These are phyloP conservation scores for Naganishia sp. DNA, from an alignment of 1,284 basidiomycete species.

Conservation along the genomic window DNA sequence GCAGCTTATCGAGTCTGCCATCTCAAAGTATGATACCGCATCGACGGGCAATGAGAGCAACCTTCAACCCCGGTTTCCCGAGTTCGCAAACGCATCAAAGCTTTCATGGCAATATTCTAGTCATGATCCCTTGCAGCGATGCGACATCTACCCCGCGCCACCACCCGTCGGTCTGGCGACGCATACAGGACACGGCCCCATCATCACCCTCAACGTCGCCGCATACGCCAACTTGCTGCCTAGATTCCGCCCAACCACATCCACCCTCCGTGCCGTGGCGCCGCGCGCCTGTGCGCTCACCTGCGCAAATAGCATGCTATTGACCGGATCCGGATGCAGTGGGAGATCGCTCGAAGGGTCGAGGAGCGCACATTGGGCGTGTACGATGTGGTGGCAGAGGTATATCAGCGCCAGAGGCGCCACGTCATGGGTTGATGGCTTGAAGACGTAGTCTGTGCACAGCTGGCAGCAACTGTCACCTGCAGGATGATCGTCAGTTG, in stretches of 20 bases:
- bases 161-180: not conserved
- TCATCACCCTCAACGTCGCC: constrained; percentile 66
- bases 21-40: too few species aligned
- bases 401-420: constrained; percentile 66
- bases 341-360: constrained; percentile 46
- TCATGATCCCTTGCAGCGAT: not conserved
- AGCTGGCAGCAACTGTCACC: constrained; percentile 33
- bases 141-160: not conserved
- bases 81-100: too few species aligned
- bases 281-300: constrained; percentile 42
- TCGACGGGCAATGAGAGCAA: too few species aligned
- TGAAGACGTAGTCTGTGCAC: constrained; percentile 59
- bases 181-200: constrained; percentile 76
- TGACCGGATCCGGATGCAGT: constrained; percentile 51
- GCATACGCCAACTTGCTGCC: constrained; percentile 58
- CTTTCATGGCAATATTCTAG: not conserved
- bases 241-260: constrained; percentile 38
- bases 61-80: too few species aligned
- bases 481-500: not conserved
- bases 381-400: constrained; percentile 81
- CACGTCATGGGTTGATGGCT: constrained; percentile 53
- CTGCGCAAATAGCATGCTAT: constrained; percentile 65
- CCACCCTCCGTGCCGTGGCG: not conserved
- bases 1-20: too few species aligned
- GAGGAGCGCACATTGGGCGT: constrained; percentile 63